These are phyloP conservation scores for Mortierella sp. DNA, from an alignment of 371 early-diverging fungal species.

Conservation along the genomic window DNA sequence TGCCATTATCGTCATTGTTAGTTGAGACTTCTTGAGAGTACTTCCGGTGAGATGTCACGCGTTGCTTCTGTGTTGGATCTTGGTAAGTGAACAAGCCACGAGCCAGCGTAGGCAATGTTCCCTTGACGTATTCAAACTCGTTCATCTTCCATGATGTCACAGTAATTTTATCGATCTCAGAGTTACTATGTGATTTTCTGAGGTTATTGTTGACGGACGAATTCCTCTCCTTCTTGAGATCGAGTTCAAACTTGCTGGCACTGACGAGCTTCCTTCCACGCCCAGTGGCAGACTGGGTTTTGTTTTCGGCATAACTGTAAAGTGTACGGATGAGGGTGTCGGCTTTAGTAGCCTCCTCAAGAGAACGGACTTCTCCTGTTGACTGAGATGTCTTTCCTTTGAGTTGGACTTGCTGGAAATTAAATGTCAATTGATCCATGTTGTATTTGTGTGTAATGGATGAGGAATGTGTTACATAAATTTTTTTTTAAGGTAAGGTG, in stretches of 20 bases:
- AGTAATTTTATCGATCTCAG: neutral
- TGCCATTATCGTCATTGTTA: slow-evolving; percentile 14
- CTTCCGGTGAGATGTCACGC: neutral
- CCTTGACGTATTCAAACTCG: slow-evolving; percentile 62
- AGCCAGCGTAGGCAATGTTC: slow-evolving; percentile 77
- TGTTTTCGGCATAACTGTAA: slow-evolving; percentile 19
- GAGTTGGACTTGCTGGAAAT: slow-evolving; percentile 20
- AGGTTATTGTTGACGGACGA: neutral
- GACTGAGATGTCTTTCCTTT: slow-evolving; percentile 5
- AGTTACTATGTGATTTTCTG: neutral
- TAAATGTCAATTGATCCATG: slow-evolving; percentile 24
- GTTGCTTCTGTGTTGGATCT: slow-evolving; percentile 11
- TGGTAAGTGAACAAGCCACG: slow-evolving; percentile 86
- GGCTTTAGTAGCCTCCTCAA: slow-evolving; percentile 23
- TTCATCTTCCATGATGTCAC: slow-evolving; percentile 71
- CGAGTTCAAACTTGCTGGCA: slow-evolving; percentile 29
- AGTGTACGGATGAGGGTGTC: slow-evolving; percentile 37
- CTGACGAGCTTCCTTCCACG: slow-evolving; percentile 40
- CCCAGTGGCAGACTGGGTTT: slow-evolving; percentile 9
- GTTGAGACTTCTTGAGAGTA: neutral
- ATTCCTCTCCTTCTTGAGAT: slow-evolving; percentile 18
- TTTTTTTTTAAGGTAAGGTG: neutral
- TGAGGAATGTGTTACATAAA: neutral
- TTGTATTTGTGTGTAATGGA: neutral
- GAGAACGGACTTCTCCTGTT: neutral